Conservation (phyloP, 257 asterid species). For the Rhazya stricta region DNA sequence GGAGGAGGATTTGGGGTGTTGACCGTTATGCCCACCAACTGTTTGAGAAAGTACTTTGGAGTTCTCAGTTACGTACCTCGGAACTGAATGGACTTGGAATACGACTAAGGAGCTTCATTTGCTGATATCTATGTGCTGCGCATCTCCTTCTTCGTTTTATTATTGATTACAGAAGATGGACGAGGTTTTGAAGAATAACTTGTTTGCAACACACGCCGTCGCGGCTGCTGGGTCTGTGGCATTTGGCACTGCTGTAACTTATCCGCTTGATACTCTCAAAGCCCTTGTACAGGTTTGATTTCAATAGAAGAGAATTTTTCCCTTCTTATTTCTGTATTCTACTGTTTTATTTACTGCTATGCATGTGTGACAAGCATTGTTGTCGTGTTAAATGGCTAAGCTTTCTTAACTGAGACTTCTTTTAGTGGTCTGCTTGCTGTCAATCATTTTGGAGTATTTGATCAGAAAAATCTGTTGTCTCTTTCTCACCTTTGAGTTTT, state of each 20-base stretch:
- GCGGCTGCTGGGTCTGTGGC: slow-evolving; percentile 70
- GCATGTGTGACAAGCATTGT: background rate
- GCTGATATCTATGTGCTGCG: background rate
- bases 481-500: background rate
- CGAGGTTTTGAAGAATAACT: slow-evolving; percentile 48
- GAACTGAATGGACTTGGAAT: background rate
- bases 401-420: background rate
- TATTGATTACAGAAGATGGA: slow-evolving; percentile 41
- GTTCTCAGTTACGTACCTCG: background rate
- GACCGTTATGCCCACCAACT: slow-evolving; percentile 14
- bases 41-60: slow-evolving; percentile 21
- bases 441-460: background rate
- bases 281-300: slow-evolving; percentile 62
- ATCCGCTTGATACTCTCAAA: slow-evolving; percentile 87
- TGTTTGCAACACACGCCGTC: slow-evolving; percentile 55
- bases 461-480: background rate
- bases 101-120: background rate
- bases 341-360: background rate
- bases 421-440: background rate
- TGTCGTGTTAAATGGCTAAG: background rate
- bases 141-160: background rate
- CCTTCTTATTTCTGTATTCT: background rate
- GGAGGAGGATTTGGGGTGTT: background rate
- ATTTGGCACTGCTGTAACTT: slow-evolving; percentile 52
- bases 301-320: background rate